A percentile compares a stretch with the other conserved stretches of the same genome.
Evolutionary conservation across 2,329 filamentous ascomycete species (phyloP).

Genomic region (Penicillium verrucosum): DNA sequence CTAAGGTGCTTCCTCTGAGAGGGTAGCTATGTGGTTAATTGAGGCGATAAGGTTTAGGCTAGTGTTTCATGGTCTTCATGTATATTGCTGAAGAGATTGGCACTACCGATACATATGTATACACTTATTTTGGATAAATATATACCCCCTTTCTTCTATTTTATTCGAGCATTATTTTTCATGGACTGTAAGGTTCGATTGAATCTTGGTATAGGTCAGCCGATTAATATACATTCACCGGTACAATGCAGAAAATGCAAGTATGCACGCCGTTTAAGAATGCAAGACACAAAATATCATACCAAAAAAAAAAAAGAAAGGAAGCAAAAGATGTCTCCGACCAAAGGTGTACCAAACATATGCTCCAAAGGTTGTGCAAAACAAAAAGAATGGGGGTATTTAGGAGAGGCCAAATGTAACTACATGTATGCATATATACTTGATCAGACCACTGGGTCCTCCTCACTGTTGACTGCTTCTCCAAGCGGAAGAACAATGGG

Average conservation of each 20-base stretch:
- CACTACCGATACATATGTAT: constrained; percentile 7
- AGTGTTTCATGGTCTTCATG: background rate
- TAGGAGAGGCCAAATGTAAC: background rate
- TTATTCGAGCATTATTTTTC: too few relatives aligned
- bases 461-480: constrained; percentile 4
- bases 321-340: background rate
- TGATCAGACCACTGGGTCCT: constrained; percentile 4
- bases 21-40: constrained; percentile 33
- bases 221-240: background rate
- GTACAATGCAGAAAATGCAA: background rate
- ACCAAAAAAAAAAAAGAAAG: background rate
- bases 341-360: background rate
- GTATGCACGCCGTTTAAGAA: background rate
- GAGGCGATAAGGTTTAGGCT: background rate
- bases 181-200: background rate
- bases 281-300: background rate
- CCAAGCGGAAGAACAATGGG: constrained; percentile 59
- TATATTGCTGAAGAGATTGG: background rate
- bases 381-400: background rate
- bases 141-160: constrained; percentile 18
- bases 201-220: background rate
- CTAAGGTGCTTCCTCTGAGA: constrained; percentile 80
- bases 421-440: constrained; percentile 2
- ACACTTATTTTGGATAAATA: constrained; percentile 15
- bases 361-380: background rate